Percentiles rank a stretch among this genome's conserved stretches.
phyloP scores from a whole-genome alignment of 2,329 filamentous ascomycete species.

The Talaromyces marneffei region DNA sequence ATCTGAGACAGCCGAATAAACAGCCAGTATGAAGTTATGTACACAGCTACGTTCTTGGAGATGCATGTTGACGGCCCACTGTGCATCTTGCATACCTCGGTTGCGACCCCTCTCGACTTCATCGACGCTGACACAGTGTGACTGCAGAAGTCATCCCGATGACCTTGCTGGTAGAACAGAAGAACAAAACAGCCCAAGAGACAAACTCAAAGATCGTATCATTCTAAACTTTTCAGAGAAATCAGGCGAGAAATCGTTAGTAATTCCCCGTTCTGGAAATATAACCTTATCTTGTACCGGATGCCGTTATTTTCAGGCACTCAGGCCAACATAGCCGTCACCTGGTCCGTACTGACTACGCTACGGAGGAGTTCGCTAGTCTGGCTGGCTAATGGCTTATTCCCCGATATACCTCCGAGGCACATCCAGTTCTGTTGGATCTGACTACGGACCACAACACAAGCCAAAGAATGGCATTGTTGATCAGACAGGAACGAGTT shows the following conservation, averaged over 20 bases:
- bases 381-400: neutral
- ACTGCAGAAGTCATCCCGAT: neutral
- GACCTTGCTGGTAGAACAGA: neutral
- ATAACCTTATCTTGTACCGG: neutral
- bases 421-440: neutral
- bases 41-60: neutral
- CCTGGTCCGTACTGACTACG: too few relatives aligned
- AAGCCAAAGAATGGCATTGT: neutral
- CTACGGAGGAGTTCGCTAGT: neutral
- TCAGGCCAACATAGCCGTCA: neutral
- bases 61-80: neutral
- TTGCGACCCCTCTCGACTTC: neutral
- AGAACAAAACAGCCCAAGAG: neutral
- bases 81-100: neutral
- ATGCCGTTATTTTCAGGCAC: constrained; percentile 4
- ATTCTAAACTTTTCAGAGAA: neutral
- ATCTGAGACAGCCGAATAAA: constrained; percentile 1
- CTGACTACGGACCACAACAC: neutral
- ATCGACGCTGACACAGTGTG: neutral
- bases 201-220: neutral
- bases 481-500: neutral
- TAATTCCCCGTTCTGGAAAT: neutral
- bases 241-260: neutral
- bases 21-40: neutral
- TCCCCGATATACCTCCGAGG: neutral